Base-by-base conservation (phyloP, 805 yeast genomes). In the Yamadazyma tumulicola region DNA sequence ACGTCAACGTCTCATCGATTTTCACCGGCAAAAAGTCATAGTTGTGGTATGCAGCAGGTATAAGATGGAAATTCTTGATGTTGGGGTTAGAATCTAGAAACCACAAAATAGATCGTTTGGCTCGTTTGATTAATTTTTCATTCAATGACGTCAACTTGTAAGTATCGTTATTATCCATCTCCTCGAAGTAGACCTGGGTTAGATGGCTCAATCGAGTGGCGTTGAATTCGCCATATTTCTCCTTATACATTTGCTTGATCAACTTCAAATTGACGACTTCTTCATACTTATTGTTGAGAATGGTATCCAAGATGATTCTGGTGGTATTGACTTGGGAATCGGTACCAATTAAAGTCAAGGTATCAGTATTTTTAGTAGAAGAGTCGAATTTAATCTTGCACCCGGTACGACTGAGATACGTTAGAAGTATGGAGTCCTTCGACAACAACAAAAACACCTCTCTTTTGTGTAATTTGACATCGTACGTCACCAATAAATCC, bases 261-360 rank as follows among this genome's bases (percentile, higher is more conserved):
- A 44, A 31, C n/a, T 46, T 28, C 32, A 70, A 46, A 41, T 68
- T 64, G 5, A 71, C 31, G n/a, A 43, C 53, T 19, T 55, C 58
- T 8, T 49, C 46, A 19, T 45, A 41, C 4, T 59, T 45, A 1
- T 51, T 43, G 11, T 53, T 57, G 30, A 70, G 45, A 19, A 57
- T 51, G 3, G 54, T 46, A 24, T 50, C 50, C 29, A 72, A 47
- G n/a, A 62, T 56, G 20, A 74, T 63, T 35, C 59, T 55, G 14
- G 75, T 72, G 57, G 69, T 72, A 17, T 59, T 55, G 23, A 65
- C 55, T 23, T 73, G 74, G 14, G 51, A 42, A 5, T 51, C 56
- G 0, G 74, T 63, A 6, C 75, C 72, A n/a, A 53, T 41, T 11
- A 74, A 54, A 7, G 55, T 41, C 13, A 74, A 54, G 21, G 52